Percentiles rank a stretch among this genome's conserved stretches.
Conservation (phyloP, 768 basidiomycete genomes). For the Daedaleopsis sinensis region DNA sequence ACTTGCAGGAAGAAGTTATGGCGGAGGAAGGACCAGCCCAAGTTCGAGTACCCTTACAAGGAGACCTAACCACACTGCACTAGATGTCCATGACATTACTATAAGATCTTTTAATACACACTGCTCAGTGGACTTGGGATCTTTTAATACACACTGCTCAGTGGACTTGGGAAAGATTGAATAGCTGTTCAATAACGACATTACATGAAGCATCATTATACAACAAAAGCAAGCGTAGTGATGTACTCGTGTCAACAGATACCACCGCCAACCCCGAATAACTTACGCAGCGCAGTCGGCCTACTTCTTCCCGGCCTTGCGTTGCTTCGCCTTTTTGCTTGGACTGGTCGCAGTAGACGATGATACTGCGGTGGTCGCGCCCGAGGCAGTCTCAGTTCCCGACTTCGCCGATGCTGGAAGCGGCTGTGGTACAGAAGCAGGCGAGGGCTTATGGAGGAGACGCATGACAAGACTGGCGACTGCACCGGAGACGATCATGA, state of each 20-base stretch:
- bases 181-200: neutral
- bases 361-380: neutral
- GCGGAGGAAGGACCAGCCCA: slow-evolving; percentile 84
- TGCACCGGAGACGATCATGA: slow-evolving; percentile 67
- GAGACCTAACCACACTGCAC: slow-evolving; percentile 41
- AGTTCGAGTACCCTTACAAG: slow-evolving; percentile 88
- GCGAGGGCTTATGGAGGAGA: slow-evolving; percentile 50
- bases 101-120: slow-evolving; percentile 8
- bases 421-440: neutral
- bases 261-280: slow-evolving; percentile 1
- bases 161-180: neutral
- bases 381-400: slow-evolving; percentile 5
- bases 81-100: slow-evolving; percentile 34
- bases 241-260: neutral
- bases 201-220: neutral
- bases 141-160: slow-evolving; percentile 13
- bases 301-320: slow-evolving; percentile 39
- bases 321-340: slow-evolving; percentile 33
- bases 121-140: slow-evolving; percentile 11
- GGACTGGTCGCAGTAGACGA: slow-evolving; percentile 18
- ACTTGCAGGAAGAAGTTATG: slow-evolving; percentile 81
- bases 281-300: neutral
- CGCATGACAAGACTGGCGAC: slow-evolving; percentile 69
- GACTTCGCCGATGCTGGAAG: neutral
- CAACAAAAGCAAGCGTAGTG: neutral